A percentile compares a stretch with the other conserved stretches of the same genome.
These are phyloP conservation scores for Peterozyma xylosa DNA, from an alignment of 805 yeast species.

Conservation along the genomic window DNA sequence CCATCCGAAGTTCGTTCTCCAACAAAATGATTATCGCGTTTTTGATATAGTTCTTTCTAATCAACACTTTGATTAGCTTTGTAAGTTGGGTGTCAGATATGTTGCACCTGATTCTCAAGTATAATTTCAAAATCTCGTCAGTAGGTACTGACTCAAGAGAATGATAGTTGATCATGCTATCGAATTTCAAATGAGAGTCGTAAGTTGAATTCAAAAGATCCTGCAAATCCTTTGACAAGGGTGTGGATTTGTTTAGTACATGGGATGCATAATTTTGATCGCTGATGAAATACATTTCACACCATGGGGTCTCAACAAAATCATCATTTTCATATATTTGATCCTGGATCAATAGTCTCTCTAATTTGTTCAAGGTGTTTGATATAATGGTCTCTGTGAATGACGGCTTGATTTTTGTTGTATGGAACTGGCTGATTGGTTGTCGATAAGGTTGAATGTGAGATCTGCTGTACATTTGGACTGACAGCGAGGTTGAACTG, in stretches of 20 bases:
- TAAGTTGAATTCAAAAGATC: neutral
- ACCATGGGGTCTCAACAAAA: too few species aligned
- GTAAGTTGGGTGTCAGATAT: neutral
- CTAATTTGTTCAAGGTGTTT: neutral
- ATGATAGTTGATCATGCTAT: neutral
- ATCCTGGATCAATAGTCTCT: neutral
- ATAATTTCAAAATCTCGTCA: neutral
- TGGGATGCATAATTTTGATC: neutral
- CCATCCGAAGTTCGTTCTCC: neutral
- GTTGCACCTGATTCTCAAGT: neutral
- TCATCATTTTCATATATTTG: neutral
- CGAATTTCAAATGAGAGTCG: neutral
- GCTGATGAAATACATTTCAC: neutral
- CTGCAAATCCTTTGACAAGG: neutral
- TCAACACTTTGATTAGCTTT: neutral
- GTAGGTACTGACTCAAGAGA: neutral
- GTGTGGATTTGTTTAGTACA: neutral
- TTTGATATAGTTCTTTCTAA: neutral
- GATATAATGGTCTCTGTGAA: neutral
- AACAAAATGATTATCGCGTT: neutral
- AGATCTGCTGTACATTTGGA: too few species aligned
- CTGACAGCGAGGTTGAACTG: too few species aligned
- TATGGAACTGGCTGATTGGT: too few species aligned
- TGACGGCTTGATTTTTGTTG: slow-evolving; percentile 5
- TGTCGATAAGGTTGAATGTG: too few species aligned